Evolutionary conservation across 257 asterid species (phyloP).

Genomic region (Ligustrum vulgare): DNA sequence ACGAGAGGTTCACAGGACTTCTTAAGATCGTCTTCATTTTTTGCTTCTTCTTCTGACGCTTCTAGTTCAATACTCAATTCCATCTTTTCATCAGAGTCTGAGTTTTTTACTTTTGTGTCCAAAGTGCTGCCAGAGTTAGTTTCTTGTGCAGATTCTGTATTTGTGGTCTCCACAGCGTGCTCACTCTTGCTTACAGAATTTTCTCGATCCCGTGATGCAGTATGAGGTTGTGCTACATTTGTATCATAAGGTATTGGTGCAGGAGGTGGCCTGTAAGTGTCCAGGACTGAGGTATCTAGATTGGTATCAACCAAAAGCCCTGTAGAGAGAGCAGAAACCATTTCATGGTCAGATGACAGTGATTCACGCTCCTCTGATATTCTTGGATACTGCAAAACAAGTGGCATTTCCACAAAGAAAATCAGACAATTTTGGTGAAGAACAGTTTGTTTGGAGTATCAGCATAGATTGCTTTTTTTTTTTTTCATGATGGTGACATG

Average conservation of each 20-base stretch:
- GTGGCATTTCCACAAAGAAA: constrained; percentile 23
- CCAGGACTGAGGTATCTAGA: constrained; percentile 77
- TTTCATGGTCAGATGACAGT: constrained; percentile 52
- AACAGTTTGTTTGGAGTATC: background rate
- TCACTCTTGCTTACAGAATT: constrained; percentile 43
- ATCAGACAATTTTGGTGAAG: background rate
- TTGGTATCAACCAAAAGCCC: constrained; percentile 87
- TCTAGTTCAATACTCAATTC: constrained; percentile 35
- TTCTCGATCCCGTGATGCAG: constrained; percentile 43
- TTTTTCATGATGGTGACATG: background rate
- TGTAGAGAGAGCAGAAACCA: constrained; percentile 50
- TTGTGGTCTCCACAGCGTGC: constrained; percentile 35
- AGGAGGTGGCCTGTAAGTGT: constrained; percentile 79
- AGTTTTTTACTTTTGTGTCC: constrained; percentile 45
- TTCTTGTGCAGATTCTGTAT: constrained; percentile 36
- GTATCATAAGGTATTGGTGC: constrained; percentile 75
- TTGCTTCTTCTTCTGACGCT: constrained; percentile 47
- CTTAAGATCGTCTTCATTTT: constrained; percentile 60
- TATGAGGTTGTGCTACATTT: constrained; percentile 40
- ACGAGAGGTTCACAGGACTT: constrained; percentile 43
- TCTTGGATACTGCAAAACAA: constrained; percentile 55
- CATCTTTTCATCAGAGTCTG: constrained; percentile 48
- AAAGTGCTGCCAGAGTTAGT: constrained; percentile 41
- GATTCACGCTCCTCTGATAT: constrained; percentile 64
- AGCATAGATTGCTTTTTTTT: background rate